Conservation (phyloP, 2,329 filamentous ascomycete genomes). For the Claviceps quebecensis region DNA sequence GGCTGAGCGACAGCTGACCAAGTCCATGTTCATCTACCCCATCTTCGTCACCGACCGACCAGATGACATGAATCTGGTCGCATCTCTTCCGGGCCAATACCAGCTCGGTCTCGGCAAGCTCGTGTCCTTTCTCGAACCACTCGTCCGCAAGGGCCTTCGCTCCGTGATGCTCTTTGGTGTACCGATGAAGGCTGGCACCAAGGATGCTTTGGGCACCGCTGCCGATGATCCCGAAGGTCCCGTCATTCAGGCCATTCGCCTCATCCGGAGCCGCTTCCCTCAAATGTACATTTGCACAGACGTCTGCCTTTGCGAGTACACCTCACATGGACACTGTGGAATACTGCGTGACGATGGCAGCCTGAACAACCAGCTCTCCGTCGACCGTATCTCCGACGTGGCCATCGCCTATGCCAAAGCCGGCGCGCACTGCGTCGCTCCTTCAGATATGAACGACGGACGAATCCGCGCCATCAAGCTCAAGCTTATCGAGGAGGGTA, state of each 20-base stretch:
- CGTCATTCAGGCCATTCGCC: slow-evolving; percentile 73
- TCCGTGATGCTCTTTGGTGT: slow-evolving; percentile 96
- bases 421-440: slow-evolving; percentile 90
- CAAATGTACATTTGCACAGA: slow-evolving; percentile 83
- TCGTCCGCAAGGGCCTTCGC: slow-evolving; percentile 77
- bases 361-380: slow-evolving; percentile 83
- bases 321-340: slow-evolving; percentile 92
- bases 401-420: slow-evolving; percentile 94
- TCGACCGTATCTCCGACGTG: slow-evolving; percentile 93
- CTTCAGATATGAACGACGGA: slow-evolving; percentile 98
- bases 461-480: slow-evolving; percentile 95
- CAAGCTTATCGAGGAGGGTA: slow-evolving; percentile 88
- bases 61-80: slow-evolving; percentile 80
- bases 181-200: slow-evolving; percentile 63
- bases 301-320: slow-evolving; percentile 97
- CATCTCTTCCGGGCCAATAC: slow-evolving; percentile 80
- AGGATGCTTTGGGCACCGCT: slow-evolving; percentile 81
- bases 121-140: slow-evolving; percentile 68
- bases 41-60: slow-evolving; percentile 91
- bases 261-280: slow-evolving; percentile 75
- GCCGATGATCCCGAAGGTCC: slow-evolving; percentile 90
- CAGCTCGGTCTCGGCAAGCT: slow-evolving; percentile 80
- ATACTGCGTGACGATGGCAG: slow-evolving; percentile 87
- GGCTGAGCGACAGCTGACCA: slow-evolving; percentile 70
- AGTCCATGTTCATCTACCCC: slow-evolving; percentile 98